These are phyloP conservation scores for Ceratobasidium sp. DNA, from an alignment of 1,284 basidiomycete species.

Conservation along the genomic window DNA sequence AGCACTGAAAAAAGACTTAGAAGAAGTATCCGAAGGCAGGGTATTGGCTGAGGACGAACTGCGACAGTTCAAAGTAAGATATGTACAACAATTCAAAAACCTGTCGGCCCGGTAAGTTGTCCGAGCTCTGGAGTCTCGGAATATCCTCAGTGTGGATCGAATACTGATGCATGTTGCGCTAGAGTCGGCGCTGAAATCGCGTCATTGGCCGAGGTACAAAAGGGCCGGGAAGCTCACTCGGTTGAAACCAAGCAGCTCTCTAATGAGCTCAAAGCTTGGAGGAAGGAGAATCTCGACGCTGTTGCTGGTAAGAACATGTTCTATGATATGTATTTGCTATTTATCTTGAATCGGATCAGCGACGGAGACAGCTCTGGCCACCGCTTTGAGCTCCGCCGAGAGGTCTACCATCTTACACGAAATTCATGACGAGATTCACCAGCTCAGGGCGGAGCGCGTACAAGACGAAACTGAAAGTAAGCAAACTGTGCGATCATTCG, in stretches of 20 bases:
- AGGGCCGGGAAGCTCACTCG: background rate
- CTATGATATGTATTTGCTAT: no score
- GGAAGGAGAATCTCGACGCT: background rate
- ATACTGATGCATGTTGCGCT: background rate
- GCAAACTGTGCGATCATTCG: no score
- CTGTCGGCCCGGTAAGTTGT: background rate
- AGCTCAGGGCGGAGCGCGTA: no score
- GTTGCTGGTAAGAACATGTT: background rate
- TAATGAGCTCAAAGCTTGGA: background rate
- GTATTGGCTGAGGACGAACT: background rate
- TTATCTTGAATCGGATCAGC: no score
- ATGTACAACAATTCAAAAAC: background rate
- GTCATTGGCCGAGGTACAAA: background rate
- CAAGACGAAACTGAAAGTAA: no score
- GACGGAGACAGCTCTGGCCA: no score
- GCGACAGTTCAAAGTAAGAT: background rate
- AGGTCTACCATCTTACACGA: no score
- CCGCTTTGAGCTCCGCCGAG: no score
- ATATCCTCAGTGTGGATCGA: no score
- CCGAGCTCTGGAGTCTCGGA: no score
- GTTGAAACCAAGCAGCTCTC: slow-evolving; percentile 1
- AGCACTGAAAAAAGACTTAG: background rate
- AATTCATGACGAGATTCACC: no score
- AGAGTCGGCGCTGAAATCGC: background rate
- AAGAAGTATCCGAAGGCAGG: background rate